A percentile compares a stretch with the other conserved stretches of the same genome.
Conservation (phyloP, 352 stramenopile species). For the Blastocystis sp. region DNA sequence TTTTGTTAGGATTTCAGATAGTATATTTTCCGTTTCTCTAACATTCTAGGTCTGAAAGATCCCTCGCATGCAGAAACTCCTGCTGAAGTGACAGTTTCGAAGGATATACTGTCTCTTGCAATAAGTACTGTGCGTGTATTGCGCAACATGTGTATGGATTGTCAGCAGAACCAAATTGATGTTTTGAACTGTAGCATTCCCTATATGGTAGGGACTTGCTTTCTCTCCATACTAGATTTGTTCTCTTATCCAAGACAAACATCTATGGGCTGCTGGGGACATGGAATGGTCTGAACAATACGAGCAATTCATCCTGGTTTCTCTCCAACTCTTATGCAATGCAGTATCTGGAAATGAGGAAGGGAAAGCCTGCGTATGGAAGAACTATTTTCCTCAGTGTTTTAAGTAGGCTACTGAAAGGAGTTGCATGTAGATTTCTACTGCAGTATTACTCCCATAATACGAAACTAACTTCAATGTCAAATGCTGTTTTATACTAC, state of each 20-base stretch:
- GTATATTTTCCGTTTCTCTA: not conserved
- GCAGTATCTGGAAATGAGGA: not conserved
- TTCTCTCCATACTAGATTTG: not conserved
- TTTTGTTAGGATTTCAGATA: not conserved
- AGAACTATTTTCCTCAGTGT: not conserved
- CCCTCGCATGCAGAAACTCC: conserved; percentile 11
- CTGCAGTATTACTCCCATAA: conserved; percentile 42
- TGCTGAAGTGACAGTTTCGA: conserved; percentile 40
- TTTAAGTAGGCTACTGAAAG: not conserved
- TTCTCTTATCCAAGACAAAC: not conserved
- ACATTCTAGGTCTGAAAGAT: not conserved
- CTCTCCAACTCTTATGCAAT: conserved; percentile 43
- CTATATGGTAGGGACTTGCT: not conserved
- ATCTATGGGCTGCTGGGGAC: conserved; percentile 25
- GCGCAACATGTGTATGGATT: conserved; percentile 19
- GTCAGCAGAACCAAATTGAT: not conserved
- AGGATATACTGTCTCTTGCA: conserved; percentile 13
- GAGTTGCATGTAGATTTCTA: not conserved
- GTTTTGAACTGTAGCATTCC: not conserved
- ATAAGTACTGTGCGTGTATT: conserved; percentile 1
- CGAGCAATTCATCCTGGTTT: conserved; percentile 22
- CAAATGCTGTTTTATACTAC: conserved; percentile 26
- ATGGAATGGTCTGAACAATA: conserved; percentile 45
- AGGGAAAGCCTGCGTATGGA: not conserved
- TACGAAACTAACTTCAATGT: not conserved